Base-by-base conservation (phyloP, 1,284 basidiomycete genomes). In the Peniophora sp. region DNA sequence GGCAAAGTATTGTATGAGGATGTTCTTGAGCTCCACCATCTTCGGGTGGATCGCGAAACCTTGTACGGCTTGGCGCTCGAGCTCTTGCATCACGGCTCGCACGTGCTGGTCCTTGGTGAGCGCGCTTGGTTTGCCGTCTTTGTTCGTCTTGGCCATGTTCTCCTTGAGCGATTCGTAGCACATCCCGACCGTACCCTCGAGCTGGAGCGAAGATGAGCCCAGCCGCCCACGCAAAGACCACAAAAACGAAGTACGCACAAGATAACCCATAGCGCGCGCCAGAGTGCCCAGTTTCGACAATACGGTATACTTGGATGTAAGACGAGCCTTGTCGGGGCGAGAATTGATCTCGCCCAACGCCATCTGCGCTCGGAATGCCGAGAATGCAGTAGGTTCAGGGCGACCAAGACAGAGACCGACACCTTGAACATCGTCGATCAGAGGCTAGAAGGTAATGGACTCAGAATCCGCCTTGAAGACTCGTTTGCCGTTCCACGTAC, bases 41-140 rank as follows among this genome's bases (percentile, higher is more conserved):
- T 99, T 99, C 2, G 97, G 97, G 67, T 99, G 97, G 43, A 77
- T 64, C 3, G 75, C 65, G 58, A 84, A 85, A 2, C 79, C 80
- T 1, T 55, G 66, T 41, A 68, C 65, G 49, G 72, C 70, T 59
- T 78, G 75, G n/a, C 56, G 57, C 52, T 89, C 81, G 25, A 92
- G 72, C 58, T 87, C 82, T 19, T 69, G 65, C 58, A 91, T 72
- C 36, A 90, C 67, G 12, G 73, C 74, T 53, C 78, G 74, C 58
- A 88, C 89, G 17, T 74, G 67, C 0, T 78, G 66, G 57, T 89
- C 77, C 24, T 76, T 74, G 45, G 71, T 69, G 27, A 84, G 64
- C 41, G 69, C 67, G 32, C 67, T 67, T 58, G 58, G 69, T 62
- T 57, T 69, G 61, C 58, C 66, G 55, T 59, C 58, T 61, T 14